Evolutionary conservation across 2,329 filamentous ascomycete species (phyloP), one percentile per base, ranked within the genome.

Genomic region (Diaporthe aspalathi): DNA sequence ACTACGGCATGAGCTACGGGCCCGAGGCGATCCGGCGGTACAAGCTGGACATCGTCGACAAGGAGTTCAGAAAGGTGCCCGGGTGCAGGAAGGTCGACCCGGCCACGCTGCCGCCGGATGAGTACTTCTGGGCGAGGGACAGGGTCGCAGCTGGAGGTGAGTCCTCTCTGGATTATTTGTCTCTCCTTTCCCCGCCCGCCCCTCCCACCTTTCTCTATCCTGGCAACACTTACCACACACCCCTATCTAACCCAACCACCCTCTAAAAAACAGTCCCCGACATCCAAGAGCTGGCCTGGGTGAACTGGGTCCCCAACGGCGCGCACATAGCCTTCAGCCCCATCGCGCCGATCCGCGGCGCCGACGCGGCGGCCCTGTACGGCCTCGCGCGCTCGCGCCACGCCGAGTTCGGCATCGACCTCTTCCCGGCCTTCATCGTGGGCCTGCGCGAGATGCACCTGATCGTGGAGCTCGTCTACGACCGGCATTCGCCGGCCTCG

Each of bases 371-470:
- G 22, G 76, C 74, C 53, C 77, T 82, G 69, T 82, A 79, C 74
- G 73, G 74, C 24, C 73, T 83, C 5, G 75, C 77, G 50, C 76
- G 77, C 69, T 57, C 63, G 20, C 74, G 77, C 35, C 76, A 75
- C 72, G 70, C 73, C 14, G 73, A 77, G 63, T 73, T 74, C 45
- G 77, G 76, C 12, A 76, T 80, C 68, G 80, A 80, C 70, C 76
- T 78, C 62, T 76, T 81, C 29, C 76, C 77, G 6, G 76, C 78
- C 8, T 80, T 80, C 62, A 74, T 74, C 29, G 74, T 79, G 14
- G 79, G 79, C 8, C 75, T 78, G 75, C 80, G 83, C n/a, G 84
- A 85, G 76, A 84, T 85, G 82, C 83, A 84, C 72, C 79, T 83
- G 69, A 83, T 84, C 67, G 79, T 83, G 7, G 81, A 80, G 69